Evolutionary conservation across 2,329 filamentous ascomycete genomes (phyloP).

Genomic region (Fusarium humuli): DNA sequence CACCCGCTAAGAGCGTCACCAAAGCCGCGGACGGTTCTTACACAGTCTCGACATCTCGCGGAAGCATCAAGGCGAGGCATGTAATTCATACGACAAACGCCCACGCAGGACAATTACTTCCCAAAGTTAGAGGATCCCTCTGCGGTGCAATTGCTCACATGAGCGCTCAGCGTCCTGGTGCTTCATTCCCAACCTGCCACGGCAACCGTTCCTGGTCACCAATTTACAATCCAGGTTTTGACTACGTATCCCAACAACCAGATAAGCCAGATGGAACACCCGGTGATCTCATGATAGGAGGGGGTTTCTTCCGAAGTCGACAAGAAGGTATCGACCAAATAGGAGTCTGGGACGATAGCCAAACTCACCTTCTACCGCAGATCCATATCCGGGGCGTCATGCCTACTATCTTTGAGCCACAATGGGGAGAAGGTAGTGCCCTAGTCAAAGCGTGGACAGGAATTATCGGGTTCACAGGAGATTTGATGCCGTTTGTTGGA

Average conservation of each 20-base stretch:
- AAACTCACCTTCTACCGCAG: conserved; percentile 53
- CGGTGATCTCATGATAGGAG: conserved; percentile 66
- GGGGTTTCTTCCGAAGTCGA: conserved; percentile 60
- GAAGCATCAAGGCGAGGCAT: conserved; percentile 59
- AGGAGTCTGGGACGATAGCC: conserved; percentile 60
- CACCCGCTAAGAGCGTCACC: conserved; percentile 50
- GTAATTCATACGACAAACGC: conserved; percentile 70
- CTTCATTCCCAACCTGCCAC: conserved; percentile 46
- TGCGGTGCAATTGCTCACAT: conserved; percentile 61
- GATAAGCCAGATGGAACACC: conserved; percentile 43
- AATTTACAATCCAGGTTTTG: conserved; percentile 59
- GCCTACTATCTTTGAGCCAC: conserved; percentile 55
- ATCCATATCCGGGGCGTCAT: conserved; percentile 58
- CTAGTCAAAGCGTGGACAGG: conserved; percentile 62
- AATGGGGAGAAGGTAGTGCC: conserved; percentile 50
- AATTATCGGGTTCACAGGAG: conserved; percentile 60
- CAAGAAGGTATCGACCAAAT: conserved; percentile 59
- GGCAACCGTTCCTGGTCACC: conserved; percentile 63
- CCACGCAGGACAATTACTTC: conserved; percentile 63
- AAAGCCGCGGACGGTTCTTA: conserved; percentile 47
- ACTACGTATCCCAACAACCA: conserved; percentile 64
- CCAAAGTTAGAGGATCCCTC: conserved; percentile 59
- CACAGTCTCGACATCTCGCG: conserved; percentile 58
- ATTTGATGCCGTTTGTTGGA: conserved; percentile 63
- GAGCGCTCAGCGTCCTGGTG: conserved; percentile 60